phyloP scores from a whole-genome alignment of 192 early-diverging fungal genomes.

The Chytriomyces sp. region DNA sequence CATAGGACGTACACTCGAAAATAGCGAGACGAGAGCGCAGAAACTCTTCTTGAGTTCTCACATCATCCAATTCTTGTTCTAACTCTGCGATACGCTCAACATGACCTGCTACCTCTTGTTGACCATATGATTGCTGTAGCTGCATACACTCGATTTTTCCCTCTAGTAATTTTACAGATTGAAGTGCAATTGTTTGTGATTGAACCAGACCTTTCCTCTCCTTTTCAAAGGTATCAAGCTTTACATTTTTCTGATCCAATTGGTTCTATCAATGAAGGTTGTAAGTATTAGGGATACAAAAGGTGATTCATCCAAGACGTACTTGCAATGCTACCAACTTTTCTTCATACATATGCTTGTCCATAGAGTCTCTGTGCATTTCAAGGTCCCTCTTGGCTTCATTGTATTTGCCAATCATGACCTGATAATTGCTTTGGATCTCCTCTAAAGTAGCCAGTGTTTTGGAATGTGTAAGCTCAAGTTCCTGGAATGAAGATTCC shows the following conservation, averaged over 20 bases:
- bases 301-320: background rate
- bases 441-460: background rate
- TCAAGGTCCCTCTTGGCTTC: background rate
- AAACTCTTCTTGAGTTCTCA: slow-evolving; percentile 23
- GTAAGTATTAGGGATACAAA: background rate
- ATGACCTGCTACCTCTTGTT: background rate
- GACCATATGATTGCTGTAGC: background rate
- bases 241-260: background rate
- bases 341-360: slow-evolving; percentile 14
- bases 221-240: background rate
- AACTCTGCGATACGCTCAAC: slow-evolving; percentile 1
- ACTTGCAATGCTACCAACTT: slow-evolving; percentile 13
- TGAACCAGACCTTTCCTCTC: too few relatives aligned
- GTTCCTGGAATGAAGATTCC: slow-evolving; percentile 2
- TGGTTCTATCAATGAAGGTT: background rate
- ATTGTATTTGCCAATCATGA: background rate
- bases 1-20: slow-evolving; percentile 1
- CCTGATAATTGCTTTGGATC: background rate
- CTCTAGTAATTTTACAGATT: too few relatives aligned
- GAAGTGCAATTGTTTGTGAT: too few relatives aligned
- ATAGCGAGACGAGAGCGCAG: slow-evolving; percentile 4
- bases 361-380: background rate
- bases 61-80: slow-evolving; percentile 25
- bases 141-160: background rate
- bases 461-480: slow-evolving; percentile 2